These are phyloP conservation scores for Aspergillus glaucus DNA, from an alignment of 2,329 filamentous ascomycete genomes.

Conservation along the genomic window DNA sequence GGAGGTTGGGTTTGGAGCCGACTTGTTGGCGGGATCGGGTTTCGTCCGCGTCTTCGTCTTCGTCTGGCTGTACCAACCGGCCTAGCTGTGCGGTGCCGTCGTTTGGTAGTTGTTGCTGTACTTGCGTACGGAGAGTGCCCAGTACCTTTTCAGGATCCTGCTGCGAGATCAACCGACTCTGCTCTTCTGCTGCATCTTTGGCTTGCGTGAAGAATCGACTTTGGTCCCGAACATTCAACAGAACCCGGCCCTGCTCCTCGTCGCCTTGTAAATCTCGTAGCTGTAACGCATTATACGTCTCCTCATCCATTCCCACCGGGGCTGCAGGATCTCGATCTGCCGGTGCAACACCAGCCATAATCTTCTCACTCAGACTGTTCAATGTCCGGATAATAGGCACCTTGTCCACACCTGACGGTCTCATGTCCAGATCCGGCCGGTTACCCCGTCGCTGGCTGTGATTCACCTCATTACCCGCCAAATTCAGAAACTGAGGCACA, in stretches of 20 bases:
- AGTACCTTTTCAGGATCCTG: slow-evolving; percentile 67
- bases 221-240: slow-evolving; percentile 83
- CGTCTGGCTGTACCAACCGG: slow-evolving; percentile 50
- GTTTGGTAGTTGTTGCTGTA: slow-evolving; percentile 45
- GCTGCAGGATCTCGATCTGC: slow-evolving; percentile 64
- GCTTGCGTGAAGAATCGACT: slow-evolving; percentile 66
- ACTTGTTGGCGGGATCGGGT: slow-evolving; percentile 50
- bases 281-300: slow-evolving; percentile 66
- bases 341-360: slow-evolving; percentile 80
- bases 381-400: slow-evolving; percentile 83
- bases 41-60: slow-evolving; percentile 52
- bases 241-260: slow-evolving; percentile 67
- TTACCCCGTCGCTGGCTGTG: slow-evolving; percentile 84
- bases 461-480: slow-evolving; percentile 93
- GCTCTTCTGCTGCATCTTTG: slow-evolving; percentile 34
- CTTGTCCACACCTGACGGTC: slow-evolving; percentile 65
- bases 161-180: slow-evolving; percentile 56
- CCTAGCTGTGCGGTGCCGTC: slow-evolving; percentile 62
- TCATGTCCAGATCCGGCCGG: slow-evolving; percentile 82
- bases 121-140: slow-evolving; percentile 55
- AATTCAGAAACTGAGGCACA: slow-evolving; percentile 82
- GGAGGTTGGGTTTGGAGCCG: slow-evolving; percentile 62
- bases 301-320: slow-evolving; percentile 63
- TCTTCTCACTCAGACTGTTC: slow-evolving; percentile 86
- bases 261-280: slow-evolving; percentile 75